These are phyloP conservation scores for Rehmannia glutinosa DNA, from an alignment of 257 asterid species.

Conservation along the genomic window DNA sequence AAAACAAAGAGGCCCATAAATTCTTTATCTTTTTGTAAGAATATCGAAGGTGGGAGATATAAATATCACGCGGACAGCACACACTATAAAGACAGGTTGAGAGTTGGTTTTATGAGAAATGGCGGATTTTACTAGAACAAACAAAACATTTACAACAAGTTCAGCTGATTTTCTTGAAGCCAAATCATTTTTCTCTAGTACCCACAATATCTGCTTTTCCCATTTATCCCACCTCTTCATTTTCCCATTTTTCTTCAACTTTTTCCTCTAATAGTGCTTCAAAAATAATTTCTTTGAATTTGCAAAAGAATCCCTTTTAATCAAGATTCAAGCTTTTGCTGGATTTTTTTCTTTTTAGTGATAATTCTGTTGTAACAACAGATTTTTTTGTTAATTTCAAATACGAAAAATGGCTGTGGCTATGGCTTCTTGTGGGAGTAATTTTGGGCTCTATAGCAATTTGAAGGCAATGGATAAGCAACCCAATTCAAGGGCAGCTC, in stretches of 20 bases:
- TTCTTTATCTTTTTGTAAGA: slow-evolving; percentile 14
- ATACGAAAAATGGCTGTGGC: slow-evolving; percentile 59
- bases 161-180: slow-evolving; percentile 18
- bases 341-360: neutral
- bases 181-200: slow-evolving; percentile 19
- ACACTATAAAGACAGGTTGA: slow-evolving; percentile 29
- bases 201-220: slow-evolving; percentile 22
- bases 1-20: slow-evolving; percentile 28
- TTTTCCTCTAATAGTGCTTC: slow-evolving; percentile 16
- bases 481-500: slow-evolving; percentile 34
- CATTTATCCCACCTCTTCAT: slow-evolving; percentile 16
- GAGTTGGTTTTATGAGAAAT: slow-evolving; percentile 34
- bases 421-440: slow-evolving; percentile 69
- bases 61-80: no score
- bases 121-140: slow-evolving; percentile 64
- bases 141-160: neutral
- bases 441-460: slow-evolving; percentile 39
- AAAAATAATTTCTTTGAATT: slow-evolving; percentile 15
- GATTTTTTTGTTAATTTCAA: neutral
- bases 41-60: no score
- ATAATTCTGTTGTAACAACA: slow-evolving; percentile 5
- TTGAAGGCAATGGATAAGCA: slow-evolving; percentile 57
- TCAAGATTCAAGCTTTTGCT: slow-evolving; percentile 8
- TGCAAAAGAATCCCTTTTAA: slow-evolving; percentile 2
- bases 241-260: slow-evolving; percentile 8